Base-by-base conservation (phyloP, 192 early-diverging fungal species). In the Coemansia erecta region DNA sequence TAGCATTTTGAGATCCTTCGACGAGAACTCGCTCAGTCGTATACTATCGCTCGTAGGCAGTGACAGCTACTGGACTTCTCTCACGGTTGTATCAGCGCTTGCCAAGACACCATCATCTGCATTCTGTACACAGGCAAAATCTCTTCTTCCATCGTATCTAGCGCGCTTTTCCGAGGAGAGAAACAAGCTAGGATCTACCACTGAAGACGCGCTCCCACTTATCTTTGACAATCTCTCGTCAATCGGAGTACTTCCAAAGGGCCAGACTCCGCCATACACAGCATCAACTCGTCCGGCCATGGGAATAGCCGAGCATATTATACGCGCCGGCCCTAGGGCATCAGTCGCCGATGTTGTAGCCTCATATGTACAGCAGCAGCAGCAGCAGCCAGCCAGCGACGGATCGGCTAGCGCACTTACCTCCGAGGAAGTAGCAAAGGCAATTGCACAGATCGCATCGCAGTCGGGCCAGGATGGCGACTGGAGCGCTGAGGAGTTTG, bases 291-390 rank as follows among this genome's bases (percentile, higher is more conserved):
- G 24, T 19, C 26, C 56, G 8, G 58, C 39, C 48, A 79, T 79
- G 76, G 76, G 76, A 19, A 63, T 79, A 41, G 66, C 70, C 24
- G 76, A 79, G 52, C 70, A 73, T 23, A 40, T 79, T 49, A 22
- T 73, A 17, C 48, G 63, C 33, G 66, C 70, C 10, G 70, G 66
- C 10, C 44, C 76, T 24, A 59, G 50, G 26, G 66, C 60, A 3
- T 63, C 76, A 12, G 60, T 64, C 3, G 46, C 60, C 18, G 76
- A 79, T 28, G 46, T 70, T 28, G 61, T 79, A 41, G 22, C 60
- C 10, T 47, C 37, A 15, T 73, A 62, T 18, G 60, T 63, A 12
- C 57, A 66, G 5, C 65, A 56, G 41, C 18, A 24, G 13, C 57
- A 66, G 5, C 65, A 56, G 41, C 18, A 24, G 13, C 13, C 35